phyloP scores from a whole-genome alignment of 1,284 basidiomycete species.

The Pseudozyma pruni region DNA sequence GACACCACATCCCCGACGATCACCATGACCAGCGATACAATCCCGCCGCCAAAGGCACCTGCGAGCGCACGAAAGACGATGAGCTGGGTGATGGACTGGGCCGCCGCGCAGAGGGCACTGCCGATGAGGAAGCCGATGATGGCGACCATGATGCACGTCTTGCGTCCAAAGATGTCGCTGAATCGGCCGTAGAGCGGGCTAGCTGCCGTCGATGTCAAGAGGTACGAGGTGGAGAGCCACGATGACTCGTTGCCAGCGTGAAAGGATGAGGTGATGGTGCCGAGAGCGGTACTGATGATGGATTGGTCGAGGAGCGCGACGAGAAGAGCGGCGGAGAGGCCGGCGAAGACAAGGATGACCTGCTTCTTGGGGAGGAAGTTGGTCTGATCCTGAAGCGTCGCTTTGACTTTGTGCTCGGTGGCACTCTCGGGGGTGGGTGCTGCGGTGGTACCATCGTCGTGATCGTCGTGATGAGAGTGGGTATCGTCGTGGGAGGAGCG shows the following conservation, averaged over 20 bases:
- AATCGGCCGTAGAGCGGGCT: constrained; percentile 69
- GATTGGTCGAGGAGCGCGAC: constrained; percentile 66
- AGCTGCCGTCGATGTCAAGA: constrained; percentile 68
- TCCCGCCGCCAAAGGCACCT: constrained; percentile 77
- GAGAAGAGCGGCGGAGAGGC: constrained; percentile 70
- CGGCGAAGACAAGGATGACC: constrained; percentile 76
- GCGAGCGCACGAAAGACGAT: constrained; percentile 78
- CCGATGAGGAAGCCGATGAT: constrained; percentile 73
- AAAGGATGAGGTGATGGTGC: constrained; percentile 58
- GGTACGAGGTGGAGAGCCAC: constrained; percentile 70
- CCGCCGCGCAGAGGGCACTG: constrained; percentile 66
- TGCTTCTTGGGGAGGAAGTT: constrained; percentile 78
- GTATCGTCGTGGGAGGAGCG: constrained; percentile 8
- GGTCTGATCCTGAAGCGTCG: constrained; percentile 76
- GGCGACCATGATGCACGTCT: constrained; percentile 74
- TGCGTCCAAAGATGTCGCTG: constrained; percentile 77
- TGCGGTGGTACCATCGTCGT: constrained; percentile 22
- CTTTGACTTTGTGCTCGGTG: constrained; percentile 48
- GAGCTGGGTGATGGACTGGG: constrained; percentile 73
- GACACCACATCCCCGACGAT: constrained; percentile 55
- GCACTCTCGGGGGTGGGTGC: constrained; percentile 31
- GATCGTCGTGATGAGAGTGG: background rate
- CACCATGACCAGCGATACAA: constrained; percentile 74
- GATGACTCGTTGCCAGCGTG: constrained; percentile 67
- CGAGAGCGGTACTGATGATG: constrained; percentile 67